A percentile compares a stretch with the other conserved stretches of the same genome.
Conservation (phyloP, 1,284 basidiomycete genomes). For the Ceratobasidium papillatum region DNA sequence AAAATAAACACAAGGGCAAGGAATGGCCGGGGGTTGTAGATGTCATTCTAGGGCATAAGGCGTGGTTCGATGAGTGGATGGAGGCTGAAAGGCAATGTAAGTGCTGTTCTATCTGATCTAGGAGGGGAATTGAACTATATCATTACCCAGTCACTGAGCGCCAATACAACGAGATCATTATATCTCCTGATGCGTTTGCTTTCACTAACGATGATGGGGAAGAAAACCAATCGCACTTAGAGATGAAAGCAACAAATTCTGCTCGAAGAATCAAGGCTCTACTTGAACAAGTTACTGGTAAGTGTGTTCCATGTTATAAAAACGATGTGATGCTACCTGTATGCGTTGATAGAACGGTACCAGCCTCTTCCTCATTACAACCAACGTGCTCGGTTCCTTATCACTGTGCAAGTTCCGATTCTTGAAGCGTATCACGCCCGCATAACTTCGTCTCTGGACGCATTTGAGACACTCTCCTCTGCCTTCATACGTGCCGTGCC, state of each 20-base stretch:
- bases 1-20: conserved; percentile 45
- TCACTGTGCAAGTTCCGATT: conserved; percentile 85
- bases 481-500: conserved; percentile 90
- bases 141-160: conserved; percentile 70
- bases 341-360: conserved; percentile 75
- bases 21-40: conserved; percentile 82
- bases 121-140: not conserved
- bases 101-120: conserved; percentile 50
- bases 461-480: conserved; percentile 90
- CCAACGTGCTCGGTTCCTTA: conserved; percentile 85
- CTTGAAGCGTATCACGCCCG: conserved; percentile 80
- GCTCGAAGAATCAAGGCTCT: conserved; percentile 83
- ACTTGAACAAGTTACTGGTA: conserved; percentile 87
- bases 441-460: conserved; percentile 86
- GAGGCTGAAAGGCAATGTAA: conserved; percentile 85
- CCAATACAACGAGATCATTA: conserved; percentile 84
- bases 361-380: conserved; percentile 79
- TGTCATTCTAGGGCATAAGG: conserved; percentile 79
- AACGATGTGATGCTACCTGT: not conserved
- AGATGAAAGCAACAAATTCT: conserved; percentile 75
- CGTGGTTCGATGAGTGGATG: conserved; percentile 93
- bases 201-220: conserved; percentile 72
- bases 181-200: conserved; percentile 86
- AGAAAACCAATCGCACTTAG: conserved; percentile 57
- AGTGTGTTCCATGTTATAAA: conserved; percentile 43